Percentiles rank a stretch among this genome's conserved stretches.
Conservation (phyloP, 495 filamentous ascomycete species). For the Beverwykella pulmonaria region DNA sequence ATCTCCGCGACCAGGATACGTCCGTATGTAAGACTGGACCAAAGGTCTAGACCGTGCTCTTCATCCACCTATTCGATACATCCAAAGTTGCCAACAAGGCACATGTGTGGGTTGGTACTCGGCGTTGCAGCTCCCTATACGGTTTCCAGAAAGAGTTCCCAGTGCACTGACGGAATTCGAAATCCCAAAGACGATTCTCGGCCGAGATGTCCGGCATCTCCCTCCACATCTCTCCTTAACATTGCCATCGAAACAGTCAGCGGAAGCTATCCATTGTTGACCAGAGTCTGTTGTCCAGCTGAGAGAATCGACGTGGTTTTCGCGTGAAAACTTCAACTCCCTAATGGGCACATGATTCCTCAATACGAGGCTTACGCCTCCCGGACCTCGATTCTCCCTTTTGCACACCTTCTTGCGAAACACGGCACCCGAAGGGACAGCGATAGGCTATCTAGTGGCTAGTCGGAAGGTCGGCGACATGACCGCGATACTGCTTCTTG, state of each 20-base stretch:
- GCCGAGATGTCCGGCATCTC: conserved; percentile 41
- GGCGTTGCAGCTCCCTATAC: conserved; percentile 27
- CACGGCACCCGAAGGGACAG: conserved; percentile 22
- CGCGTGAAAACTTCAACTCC: conserved; percentile 43
- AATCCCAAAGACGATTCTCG: conserved; percentile 42
- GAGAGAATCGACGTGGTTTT: conserved; percentile 44
- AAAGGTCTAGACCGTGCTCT: conserved; percentile 41
- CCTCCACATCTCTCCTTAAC: conserved; percentile 39
- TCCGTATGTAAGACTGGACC: conserved; percentile 42
- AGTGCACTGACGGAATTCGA: conserved; percentile 32
- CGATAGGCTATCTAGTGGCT: conserved; percentile 38
- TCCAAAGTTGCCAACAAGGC: conserved; percentile 17
- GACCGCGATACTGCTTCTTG: conserved; percentile 54
- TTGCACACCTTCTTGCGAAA: conserved; percentile 40
- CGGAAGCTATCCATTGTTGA: conserved; percentile 42
- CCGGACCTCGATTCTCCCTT: conserved; percentile 50
- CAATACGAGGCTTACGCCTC: conserved; percentile 32
- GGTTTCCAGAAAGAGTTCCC: conserved; percentile 15
- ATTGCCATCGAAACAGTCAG: conserved; percentile 23
- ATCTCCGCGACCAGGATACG: conserved; percentile 35
- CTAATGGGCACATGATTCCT: conserved; percentile 44
- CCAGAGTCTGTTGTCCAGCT: conserved; percentile 46
- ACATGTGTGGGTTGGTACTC: conserved; percentile 25
- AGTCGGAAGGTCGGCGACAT: conserved; percentile 54
- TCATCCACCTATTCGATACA: conserved; percentile 18